A percentile compares a stretch with the other conserved stretches of the same genome.
Evolutionary conservation across 2,329 filamentous ascomycete genomes (phyloP).

Genomic region (Sporothrix luriei): DNA sequence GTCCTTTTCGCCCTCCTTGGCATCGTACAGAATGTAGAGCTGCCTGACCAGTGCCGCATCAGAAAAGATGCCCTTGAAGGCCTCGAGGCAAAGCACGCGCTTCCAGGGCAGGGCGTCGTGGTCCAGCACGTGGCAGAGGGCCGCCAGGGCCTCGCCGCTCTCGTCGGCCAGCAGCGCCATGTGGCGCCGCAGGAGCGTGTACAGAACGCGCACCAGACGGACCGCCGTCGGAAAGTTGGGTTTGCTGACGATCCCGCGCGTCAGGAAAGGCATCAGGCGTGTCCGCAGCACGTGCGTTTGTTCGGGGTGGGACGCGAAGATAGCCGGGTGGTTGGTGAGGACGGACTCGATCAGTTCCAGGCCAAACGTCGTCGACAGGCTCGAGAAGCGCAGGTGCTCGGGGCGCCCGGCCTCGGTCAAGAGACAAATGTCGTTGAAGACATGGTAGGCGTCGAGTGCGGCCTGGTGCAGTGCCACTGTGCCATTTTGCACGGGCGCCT

Average conservation of each 20-base stretch:
- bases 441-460: conserved; percentile 80
- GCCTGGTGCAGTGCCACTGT: conserved; percentile 69
- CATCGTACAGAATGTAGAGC: conserved; percentile 80
- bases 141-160: conserved; percentile 77
- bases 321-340: conserved; percentile 77
- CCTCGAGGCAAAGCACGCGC: conserved; percentile 84
- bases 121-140: conserved; percentile 84
- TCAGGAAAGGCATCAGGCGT: conserved; percentile 80
- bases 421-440: conserved; percentile 88
- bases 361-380: conserved; percentile 78
- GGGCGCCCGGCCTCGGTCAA: conserved; percentile 82
- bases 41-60: conserved; percentile 76
- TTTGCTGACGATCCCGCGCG: conserved; percentile 74
- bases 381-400: conserved; percentile 77
- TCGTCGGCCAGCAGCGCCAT: conserved; percentile 73
- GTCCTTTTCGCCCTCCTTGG: conserved; percentile 68
- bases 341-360: conserved; percentile 91
- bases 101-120: conserved; percentile 86
- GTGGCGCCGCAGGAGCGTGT: conserved; percentile 77
- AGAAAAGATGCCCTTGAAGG: conserved; percentile 81
- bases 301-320: conserved; percentile 78
- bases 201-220: conserved; percentile 78
- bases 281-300: conserved; percentile 76
- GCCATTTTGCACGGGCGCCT: conserved; percentile 68
- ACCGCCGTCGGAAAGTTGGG: conserved; percentile 81